These are phyloP conservation scores for Elsinoe perseae DNA, from an alignment of 2,329 filamentous ascomycete species.

Conservation along the genomic window DNA sequence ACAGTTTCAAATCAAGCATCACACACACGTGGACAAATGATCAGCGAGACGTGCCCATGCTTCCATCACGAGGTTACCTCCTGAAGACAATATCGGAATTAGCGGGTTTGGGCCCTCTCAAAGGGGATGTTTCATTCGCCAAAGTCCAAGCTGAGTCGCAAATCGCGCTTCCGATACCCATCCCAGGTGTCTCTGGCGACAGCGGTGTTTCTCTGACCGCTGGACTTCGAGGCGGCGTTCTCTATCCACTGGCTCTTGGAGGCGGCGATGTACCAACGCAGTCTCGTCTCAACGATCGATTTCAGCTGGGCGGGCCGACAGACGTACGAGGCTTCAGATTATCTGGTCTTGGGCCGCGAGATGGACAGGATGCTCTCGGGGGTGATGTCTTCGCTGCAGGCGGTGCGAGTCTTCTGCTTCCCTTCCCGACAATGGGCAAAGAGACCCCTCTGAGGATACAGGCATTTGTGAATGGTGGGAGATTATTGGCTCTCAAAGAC, in stretches of 20 bases:
- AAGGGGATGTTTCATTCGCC: conserved; percentile 86
- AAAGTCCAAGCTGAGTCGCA: conserved; percentile 84
- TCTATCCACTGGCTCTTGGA: conserved; percentile 71
- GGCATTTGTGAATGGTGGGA: conserved; percentile 82
- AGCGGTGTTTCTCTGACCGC: conserved; percentile 77
- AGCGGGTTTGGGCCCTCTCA: conserved; percentile 76
- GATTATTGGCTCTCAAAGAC: conserved; percentile 67
- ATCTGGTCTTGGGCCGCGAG: conserved; percentile 79
- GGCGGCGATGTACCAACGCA: conserved; percentile 49
- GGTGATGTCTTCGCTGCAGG: conserved; percentile 89
- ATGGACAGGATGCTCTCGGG: conserved; percentile 76
- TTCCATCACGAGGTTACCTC: conserved; percentile 76
- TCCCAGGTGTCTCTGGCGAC: conserved; percentile 60
- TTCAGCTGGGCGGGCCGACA: conserved; percentile 87
- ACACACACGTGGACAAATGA: conserved; percentile 76
- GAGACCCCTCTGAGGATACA: conserved; percentile 83
- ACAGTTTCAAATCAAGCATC: conserved; percentile 81
- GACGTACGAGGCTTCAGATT: conserved; percentile 91
- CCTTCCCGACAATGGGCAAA: conserved; percentile 70
- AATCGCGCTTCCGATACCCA: conserved; percentile 62
- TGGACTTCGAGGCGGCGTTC: conserved; percentile 69
- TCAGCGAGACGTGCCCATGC: conserved; percentile 71
- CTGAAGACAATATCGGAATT: conserved; percentile 70
- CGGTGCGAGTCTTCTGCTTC: conserved; percentile 76
- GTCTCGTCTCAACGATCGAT: conserved; percentile 86